These are phyloP conservation scores for Tetrahymena malaccensis DNA, from an alignment of 73 alveolate species.

Conservation along the genomic window DNA sequence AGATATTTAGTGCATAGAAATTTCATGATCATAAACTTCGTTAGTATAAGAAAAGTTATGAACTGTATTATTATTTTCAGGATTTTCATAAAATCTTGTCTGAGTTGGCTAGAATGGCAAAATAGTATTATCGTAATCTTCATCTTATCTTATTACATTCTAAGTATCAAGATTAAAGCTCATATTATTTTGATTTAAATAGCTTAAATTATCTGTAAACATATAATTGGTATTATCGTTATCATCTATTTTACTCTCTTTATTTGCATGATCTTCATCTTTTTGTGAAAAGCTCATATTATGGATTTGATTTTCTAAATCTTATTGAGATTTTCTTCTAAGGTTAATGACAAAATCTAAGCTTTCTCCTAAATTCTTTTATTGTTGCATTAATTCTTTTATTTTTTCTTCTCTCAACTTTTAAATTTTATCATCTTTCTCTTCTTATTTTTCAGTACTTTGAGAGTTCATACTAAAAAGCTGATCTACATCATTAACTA, in stretches of 20 bases:
- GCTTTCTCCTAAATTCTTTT: neutral
- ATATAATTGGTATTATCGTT: neutral
- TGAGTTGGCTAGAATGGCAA: neutral
- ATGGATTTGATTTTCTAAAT: neutral
- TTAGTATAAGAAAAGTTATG: neutral
- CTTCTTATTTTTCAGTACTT: neutral
- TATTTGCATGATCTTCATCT: neutral
- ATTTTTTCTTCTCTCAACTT: neutral
- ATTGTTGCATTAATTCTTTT: neutral
- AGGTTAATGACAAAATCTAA: neutral
- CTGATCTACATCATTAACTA: neutral
- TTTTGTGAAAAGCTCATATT: neutral
- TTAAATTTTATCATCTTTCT: neutral
- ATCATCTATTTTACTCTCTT: neutral
- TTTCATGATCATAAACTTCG: neutral
- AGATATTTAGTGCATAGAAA: neutral
- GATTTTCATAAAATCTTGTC: neutral
- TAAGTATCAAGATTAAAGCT: neutral
- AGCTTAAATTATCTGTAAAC: neutral
- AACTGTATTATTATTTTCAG: neutral
- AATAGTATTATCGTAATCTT: neutral
- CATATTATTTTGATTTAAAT: neutral
- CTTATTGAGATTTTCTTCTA: neutral
- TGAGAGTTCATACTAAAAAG: neutral
- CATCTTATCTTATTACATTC: neutral